Evolutionary conservation across 140 eudicot genomes (phyloP), one percentile per base, ranked within the genome.

Genomic region (Erigeron philadelphicus): DNA sequence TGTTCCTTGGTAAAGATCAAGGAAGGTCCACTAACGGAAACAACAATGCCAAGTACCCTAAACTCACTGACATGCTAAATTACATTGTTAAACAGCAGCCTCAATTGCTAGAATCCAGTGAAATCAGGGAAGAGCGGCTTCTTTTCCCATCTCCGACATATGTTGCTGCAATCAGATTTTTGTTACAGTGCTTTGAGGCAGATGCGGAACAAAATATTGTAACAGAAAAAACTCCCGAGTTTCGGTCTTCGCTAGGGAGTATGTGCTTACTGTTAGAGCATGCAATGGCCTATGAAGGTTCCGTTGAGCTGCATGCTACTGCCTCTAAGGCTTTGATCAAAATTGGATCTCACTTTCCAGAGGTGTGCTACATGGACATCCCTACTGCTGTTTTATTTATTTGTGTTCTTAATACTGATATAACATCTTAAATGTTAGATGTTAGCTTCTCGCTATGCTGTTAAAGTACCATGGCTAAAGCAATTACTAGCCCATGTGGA

Each of bases 241-340:
- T 80, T 70, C 65, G 48, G 64, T 69, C 76, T 56, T 72, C 91
- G 18, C 72, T 87, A 68, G 98, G 85, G 55, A 81, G 59, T 47
- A 77, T 93, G 75, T 89, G 88, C 81, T 83, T 83, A 72, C 79
- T 93, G 64, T 63, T 89, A 58, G 98, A 93, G 76, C 93, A 93
- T 86, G 96, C 96, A 46, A 83, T 93, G 96, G 92, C 88, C 7
- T 79, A 84, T 61, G 88, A 89, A 78, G 95, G 98, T 46, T 93
- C 96, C 63, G 86, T 84, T 67, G 94, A 93, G 79, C 78, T 93
- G 86, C 96, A 89, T 81, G 86, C 96, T 62, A 81, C 84, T 75
- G 96, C 96, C 72, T 84, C 93, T 62, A 88, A 83, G 76, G 84
- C 96, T 68, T 70, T 93, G 58, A 78, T 93, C 61, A 82, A 86